phyloP scores from a whole-genome alignment of 1,139 yeast species.

The Scheffersomyces insectosa region DNA sequence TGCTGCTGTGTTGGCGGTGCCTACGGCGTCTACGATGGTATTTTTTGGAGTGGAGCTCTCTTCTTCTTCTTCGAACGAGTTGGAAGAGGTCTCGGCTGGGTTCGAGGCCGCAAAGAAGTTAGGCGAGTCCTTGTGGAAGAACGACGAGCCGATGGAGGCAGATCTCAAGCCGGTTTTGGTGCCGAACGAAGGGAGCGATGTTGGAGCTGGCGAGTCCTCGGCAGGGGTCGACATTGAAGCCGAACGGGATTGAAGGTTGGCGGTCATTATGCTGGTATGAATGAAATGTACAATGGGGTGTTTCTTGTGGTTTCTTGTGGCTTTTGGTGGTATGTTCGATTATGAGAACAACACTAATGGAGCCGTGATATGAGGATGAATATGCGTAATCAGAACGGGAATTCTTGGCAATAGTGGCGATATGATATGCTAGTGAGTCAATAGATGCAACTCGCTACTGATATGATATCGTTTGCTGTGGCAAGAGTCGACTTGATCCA shows the following conservation, averaged over 20 bases:
- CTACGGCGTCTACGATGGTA: slow-evolving; percentile 4
- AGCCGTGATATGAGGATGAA: too few species aligned
- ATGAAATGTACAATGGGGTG: not conserved
- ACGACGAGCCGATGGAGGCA: slow-evolving; percentile 26
- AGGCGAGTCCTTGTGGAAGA: slow-evolving; percentile 24
- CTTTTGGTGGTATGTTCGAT: too few species aligned
- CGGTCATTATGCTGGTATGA: not conserved
- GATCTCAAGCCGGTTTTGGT: slow-evolving; percentile 15
- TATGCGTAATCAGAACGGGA: too few species aligned
- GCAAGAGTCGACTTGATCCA: too few species aligned
- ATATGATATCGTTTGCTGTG: too few species aligned
- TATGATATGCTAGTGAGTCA: too few species aligned
- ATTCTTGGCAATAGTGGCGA: too few species aligned
- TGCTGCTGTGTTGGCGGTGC: slow-evolving; percentile 2
- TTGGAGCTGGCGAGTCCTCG: slow-evolving; percentile 11
- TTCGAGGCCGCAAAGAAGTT: slow-evolving; percentile 15
- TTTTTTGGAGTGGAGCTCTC: slow-evolving; percentile 2
- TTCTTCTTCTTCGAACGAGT: slow-evolving; percentile 9
- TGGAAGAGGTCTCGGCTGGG: slow-evolving; percentile 7
- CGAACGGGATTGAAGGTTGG: slow-evolving; percentile 12
- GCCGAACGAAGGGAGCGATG: slow-evolving; percentile 4
- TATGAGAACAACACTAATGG: too few species aligned
- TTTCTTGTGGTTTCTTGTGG: not conserved
- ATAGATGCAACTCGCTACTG: too few species aligned
- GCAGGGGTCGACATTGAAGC: slow-evolving; percentile 20